Evolutionary conservation across 2,329 filamentous ascomycete species (phyloP), one percentile per base, ranked within the genome.

Genomic region (Penicillium hordei): DNA sequence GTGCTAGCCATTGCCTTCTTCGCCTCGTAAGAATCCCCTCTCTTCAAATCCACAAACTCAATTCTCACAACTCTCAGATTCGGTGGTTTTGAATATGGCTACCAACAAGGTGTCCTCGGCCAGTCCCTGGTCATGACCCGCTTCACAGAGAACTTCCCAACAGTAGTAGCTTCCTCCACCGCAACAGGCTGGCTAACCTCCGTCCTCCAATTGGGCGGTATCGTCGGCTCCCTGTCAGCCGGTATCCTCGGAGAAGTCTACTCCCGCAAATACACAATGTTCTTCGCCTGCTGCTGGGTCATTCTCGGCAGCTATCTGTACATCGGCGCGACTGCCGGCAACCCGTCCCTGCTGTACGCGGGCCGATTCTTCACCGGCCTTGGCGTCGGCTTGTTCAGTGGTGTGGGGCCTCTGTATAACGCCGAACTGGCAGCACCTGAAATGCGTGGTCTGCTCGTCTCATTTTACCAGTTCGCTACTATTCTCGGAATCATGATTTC

Each of bases 1-100:
- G 79, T 82, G 29, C 73, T 79, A n/a, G 69, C 80, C 13, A 83
- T 81, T 58, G 81, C 81, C 6, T 75, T 76, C n/a, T 82, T 82
- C 58, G 77, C 78, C 5, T 79, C 79, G 53, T 71, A 40, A 56
- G 64, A 60, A 34, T 3, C 8, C 25, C 19, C 25, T 12, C 21
- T n/a, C 17, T 9, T 5, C 7, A 6, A 10, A n/a, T 23, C 33
- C 25, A 12, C 29, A 17, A 8, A 8, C 13, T 15, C 7, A 23
- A 34, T 38, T 29, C 53, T 65, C 36, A 8, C 4, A 23, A 21
- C 29, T 5, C 13, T 33, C 1, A 71, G 69, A 15, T 72, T 81
- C 34, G 79, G 79, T 48, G 80, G 79, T 15, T 73, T 82, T 36
- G 69, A 81, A 39, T 81, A 81, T 66, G 79, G 79, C 15, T 81